Base-by-base conservation (phyloP, 2,329 filamentous ascomycete species). In the Monosporascus sp. region DNA sequence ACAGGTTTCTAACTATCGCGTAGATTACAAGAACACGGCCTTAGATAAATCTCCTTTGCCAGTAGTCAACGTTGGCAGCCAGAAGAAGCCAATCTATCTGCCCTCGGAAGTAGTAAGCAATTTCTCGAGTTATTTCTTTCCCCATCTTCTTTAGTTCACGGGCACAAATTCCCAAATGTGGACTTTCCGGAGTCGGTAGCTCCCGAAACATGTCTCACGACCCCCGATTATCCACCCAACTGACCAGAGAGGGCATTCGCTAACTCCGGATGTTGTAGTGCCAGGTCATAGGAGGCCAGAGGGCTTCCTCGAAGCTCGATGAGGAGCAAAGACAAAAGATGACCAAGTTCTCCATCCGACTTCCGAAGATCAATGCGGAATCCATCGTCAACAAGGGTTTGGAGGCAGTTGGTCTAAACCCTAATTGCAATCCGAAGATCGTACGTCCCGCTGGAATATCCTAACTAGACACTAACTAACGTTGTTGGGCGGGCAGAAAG, bases 51-150 rank as follows among this genome's bases (percentile, higher is more conserved):
- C 74, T 41, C 69, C 71, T 0, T 53, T 74, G 9, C 78, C 82
- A 0, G 77, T 84, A 2, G 63, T 88, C 59, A 87, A 88, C 58
- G 77, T 84, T 24, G 83, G 82, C n/a, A 81, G 65, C 8, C 58
- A 59, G 0, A 65, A 73, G 0, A 71, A 77, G 15, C 81, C 84
- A 0, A 74, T 70, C 4, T 87, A 85, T 56, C 58, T 88, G 2
- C 85, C 85, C 0, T 68, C 75, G 0, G 77, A 87, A 59, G 73
- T 82, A 5, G 24, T 25, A 25, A 25, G 24, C 6, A 25, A 25
- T 7, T 7, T 25, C 24, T 25, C 2, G 6, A 25, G 6, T 25
- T 7, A 25, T 25, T 25, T 25, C 24, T 25, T 24, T 7, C 24
- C 24, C 24, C 6, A 7, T 7, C 24, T 25, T 25, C 24, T 25